Conservation (phyloP, 805 yeast species). For the Debaryomyces castellii region DNA sequence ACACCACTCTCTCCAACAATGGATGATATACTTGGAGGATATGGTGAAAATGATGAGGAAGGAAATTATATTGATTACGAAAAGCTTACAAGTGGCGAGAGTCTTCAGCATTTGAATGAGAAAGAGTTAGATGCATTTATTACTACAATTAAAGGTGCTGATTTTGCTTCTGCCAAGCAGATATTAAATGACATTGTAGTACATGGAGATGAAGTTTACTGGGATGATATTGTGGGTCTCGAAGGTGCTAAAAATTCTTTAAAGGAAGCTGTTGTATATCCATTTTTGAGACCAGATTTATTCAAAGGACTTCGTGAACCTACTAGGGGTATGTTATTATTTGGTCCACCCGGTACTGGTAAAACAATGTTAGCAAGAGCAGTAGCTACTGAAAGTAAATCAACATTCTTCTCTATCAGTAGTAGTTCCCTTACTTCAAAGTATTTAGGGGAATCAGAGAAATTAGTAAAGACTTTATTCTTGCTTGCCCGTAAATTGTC, state of each 20-base stretch:
- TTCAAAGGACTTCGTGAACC: conserved; percentile 92
- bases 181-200: conserved; percentile 86
- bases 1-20: conserved; percentile 19
- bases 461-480: conserved; percentile 85
- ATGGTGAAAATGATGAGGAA: conserved; percentile 11
- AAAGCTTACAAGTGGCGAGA: neutral
- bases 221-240: conserved; percentile 95
- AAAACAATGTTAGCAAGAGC: conserved; percentile 97
- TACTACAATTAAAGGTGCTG: conserved; percentile 66
- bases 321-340: conserved; percentile 90
- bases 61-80: neutral
- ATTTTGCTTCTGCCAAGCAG: conserved; percentile 73
- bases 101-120: conserved; percentile 14
- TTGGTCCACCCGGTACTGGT: conserved; percentile 99
- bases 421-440: conserved; percentile 89
- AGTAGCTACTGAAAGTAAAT: conserved; percentile 91
- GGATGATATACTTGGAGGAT: conserved; percentile 21
- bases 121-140: conserved; percentile 40
- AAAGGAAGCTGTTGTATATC: conserved; percentile 94
- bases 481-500: conserved; percentile 80
- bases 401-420: conserved; percentile 88
- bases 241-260: conserved; percentile 84
- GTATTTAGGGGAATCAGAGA: conserved; percentile 90
- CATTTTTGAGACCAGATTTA: conserved; percentile 89
- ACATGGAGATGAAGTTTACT: conserved; percentile 84